Base-by-base conservation (phyloP, 805 yeast genomes). In the Komagataella populi region DNA sequence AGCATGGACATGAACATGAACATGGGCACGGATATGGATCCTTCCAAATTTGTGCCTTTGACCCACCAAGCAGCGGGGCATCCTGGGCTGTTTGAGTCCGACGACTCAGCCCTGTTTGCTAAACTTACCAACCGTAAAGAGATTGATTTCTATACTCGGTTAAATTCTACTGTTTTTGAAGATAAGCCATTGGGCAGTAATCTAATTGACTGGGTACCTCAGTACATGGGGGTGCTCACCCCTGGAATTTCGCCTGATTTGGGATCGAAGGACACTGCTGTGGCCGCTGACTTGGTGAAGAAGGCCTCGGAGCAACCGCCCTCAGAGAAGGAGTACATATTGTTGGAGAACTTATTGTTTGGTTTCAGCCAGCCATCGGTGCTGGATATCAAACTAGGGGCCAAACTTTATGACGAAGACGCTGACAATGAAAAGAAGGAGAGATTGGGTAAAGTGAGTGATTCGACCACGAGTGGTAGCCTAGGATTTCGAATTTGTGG, bases 31-130 rank as follows among this genome's bases (percentile, higher is more conserved):
- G 14, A 30, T 8, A 30, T 30, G 39, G 39, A 30, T 14, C 14
- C 8, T 14, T 30, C 39, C 14, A 30, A 30, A 8, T 56, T 51
- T 54, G 52, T 65, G 66, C 63, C 72, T 62, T 51, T 70, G 60
- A 56, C 69, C 59, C 87, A 85, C 60, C 84, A 81, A 65, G 98
- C 93, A 2, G 98, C 97, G 0, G 99, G 99, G 5, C 99, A 91
- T 60, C 86, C 74, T 5, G 98, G 96, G 0, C 77, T 84, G 2
- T 57, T 87, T 51, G 76, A 78, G 8, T 80, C 80, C 55, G 73
- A 64, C 6, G 77, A 76, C 45, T 95, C 89, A 0, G 66, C 78
- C 6, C 67, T 91, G 14, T 84, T 90, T 56, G 77, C 87, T 52
- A 91, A 93, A 64, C 81, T 83, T 0, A 71, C 90, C 0, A 62